Conservation (phyloP, 2,329 filamentous ascomycete species). For the Pyrenophora seminiperda region DNA sequence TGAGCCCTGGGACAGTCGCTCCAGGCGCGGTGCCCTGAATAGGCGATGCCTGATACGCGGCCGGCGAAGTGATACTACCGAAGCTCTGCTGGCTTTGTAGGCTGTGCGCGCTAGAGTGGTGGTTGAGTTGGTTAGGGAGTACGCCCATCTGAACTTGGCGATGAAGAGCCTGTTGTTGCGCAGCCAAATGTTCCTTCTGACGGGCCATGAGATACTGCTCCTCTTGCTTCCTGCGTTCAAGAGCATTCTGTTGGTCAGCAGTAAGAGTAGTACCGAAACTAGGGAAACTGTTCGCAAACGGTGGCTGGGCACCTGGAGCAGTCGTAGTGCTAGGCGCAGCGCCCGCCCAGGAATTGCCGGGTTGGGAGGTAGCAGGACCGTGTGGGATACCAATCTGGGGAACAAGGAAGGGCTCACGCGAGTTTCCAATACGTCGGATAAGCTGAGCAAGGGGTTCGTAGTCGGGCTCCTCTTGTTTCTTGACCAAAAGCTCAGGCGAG, state of each 20-base stretch:
- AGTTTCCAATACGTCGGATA: slow-evolving; percentile 95
- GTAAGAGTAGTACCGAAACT: slow-evolving; percentile 96
- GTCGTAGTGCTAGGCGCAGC: slow-evolving; percentile 41
- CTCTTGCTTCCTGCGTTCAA: slow-evolving; percentile 95
- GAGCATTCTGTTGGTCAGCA: slow-evolving; percentile 95
- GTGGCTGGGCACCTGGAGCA: slow-evolving; percentile 65
- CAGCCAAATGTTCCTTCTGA: slow-evolving; percentile 89
- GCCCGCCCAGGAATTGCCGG: slow-evolving; percentile 53
- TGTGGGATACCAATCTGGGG: slow-evolving; percentile 96
- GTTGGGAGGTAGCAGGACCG: slow-evolving; percentile 67
- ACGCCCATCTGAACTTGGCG: slow-evolving; percentile 69
- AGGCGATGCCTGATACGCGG: slow-evolving; percentile 67
- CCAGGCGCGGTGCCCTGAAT: slow-evolving; percentile 58
- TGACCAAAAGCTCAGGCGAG: slow-evolving; percentile 89
- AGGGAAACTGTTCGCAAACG: slow-evolving; percentile 90
- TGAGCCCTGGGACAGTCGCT: slow-evolving; percentile 65
- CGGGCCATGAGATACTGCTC: slow-evolving; percentile 97
- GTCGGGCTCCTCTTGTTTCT: slow-evolving; percentile 89
- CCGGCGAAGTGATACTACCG: slow-evolving; percentile 89
- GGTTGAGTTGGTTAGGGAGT: slow-evolving; percentile 72
- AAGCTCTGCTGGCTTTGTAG: slow-evolving; percentile 97
- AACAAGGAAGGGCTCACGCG: slow-evolving; percentile 93
- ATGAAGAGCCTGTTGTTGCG: slow-evolving; percentile 77
- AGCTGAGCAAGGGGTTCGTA: slow-evolving; percentile 95
- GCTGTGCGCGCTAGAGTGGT: slow-evolving; percentile 93